These are phyloP conservation scores for Leccinum cinnamomeum DNA, from an alignment of 1,284 basidiomycete species.

Conservation along the genomic window DNA sequence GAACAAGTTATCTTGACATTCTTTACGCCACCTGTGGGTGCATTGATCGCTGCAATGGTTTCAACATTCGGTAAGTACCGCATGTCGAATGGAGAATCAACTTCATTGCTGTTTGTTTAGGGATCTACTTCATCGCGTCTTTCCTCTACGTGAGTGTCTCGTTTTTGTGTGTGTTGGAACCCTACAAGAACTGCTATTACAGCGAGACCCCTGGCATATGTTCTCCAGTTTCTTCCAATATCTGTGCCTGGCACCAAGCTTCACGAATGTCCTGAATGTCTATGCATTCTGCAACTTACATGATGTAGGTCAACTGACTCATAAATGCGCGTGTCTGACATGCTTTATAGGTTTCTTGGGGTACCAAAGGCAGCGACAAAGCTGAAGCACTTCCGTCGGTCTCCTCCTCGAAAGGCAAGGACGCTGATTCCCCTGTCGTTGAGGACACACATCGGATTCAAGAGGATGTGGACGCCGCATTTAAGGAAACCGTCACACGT, in stretches of 20 bases:
- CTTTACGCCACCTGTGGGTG: slow-evolving; percentile 76
- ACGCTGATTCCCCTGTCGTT: slow-evolving; percentile 73
- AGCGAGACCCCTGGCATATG: slow-evolving; percentile 98
- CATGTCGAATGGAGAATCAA: background rate
- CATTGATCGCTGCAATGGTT: slow-evolving; percentile 83
- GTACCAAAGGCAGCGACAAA: slow-evolving; percentile 96
- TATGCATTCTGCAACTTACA: slow-evolving; percentile 97
- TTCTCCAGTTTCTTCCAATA: slow-evolving; percentile 96
- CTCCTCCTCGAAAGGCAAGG: slow-evolving; percentile 79
- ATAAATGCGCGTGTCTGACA: slow-evolving; percentile 6
- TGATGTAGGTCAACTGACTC: slow-evolving; percentile 54
- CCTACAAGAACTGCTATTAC: slow-evolving; percentile 8
- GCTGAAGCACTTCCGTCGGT: slow-evolving; percentile 92
- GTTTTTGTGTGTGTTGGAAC: background rate
- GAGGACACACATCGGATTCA: slow-evolving; percentile 80
- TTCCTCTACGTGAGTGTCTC: slow-evolving; percentile 78
- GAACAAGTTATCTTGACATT: slow-evolving; percentile 52
- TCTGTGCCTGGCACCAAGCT: slow-evolving; percentile 84
- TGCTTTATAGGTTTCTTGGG: slow-evolving; percentile 73
- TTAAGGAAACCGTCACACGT: slow-evolving; percentile 91
- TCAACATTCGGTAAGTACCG: slow-evolving; percentile 73
- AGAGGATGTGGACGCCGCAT: slow-evolving; percentile 90
- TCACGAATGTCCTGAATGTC: slow-evolving; percentile 93
- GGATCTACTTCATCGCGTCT: slow-evolving; percentile 82
- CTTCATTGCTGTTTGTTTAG: slow-evolving; percentile 33